These are phyloP conservation scores for Umbelopsis ramanniana DNA, from an alignment of 192 early-diverging fungal species.

Conservation along the genomic window DNA sequence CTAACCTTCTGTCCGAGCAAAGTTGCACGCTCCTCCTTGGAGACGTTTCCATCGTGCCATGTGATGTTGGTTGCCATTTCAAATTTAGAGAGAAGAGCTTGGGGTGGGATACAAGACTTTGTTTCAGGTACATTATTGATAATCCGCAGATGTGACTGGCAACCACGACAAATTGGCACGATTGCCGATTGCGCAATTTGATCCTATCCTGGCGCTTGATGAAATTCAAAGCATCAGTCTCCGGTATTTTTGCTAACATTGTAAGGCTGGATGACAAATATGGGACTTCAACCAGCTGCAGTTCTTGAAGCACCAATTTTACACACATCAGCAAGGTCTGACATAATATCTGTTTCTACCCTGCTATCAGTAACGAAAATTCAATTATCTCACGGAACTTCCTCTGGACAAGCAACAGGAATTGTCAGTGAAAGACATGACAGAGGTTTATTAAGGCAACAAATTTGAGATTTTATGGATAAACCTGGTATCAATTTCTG, in stretches of 20 bases:
- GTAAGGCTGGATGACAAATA: too few relatives aligned
- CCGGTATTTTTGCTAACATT: too few relatives aligned
- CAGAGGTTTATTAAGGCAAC: too few relatives aligned
- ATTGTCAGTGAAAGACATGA: too few relatives aligned
- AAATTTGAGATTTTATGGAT: neutral
- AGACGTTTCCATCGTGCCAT: constrained; percentile 83
- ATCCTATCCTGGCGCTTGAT: neutral
- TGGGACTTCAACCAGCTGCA: too few relatives aligned
- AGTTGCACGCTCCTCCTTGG: constrained; percentile 71
- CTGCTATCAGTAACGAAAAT: too few relatives aligned
- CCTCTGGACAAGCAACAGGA: too few relatives aligned
- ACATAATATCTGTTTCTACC: too few relatives aligned
- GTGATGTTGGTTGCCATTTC: constrained; percentile 82
- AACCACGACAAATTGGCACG: constrained; percentile 5
- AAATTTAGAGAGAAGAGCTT: neutral
- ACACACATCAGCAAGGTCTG: too few relatives aligned
- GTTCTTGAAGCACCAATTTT: too few relatives aligned
- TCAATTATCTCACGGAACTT: too few relatives aligned
- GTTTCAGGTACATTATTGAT: constrained; percentile 7
- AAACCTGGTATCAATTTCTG: neutral
- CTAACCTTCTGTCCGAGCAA: constrained; percentile 70
- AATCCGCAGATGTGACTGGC: constrained; percentile 4
- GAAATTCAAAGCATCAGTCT: neutral
- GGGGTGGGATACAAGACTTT: neutral
- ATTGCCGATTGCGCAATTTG: constrained; percentile 5